phyloP scores from a whole-genome alignment of 1,284 basidiomycete species.

The Peniophora sp. region DNA sequence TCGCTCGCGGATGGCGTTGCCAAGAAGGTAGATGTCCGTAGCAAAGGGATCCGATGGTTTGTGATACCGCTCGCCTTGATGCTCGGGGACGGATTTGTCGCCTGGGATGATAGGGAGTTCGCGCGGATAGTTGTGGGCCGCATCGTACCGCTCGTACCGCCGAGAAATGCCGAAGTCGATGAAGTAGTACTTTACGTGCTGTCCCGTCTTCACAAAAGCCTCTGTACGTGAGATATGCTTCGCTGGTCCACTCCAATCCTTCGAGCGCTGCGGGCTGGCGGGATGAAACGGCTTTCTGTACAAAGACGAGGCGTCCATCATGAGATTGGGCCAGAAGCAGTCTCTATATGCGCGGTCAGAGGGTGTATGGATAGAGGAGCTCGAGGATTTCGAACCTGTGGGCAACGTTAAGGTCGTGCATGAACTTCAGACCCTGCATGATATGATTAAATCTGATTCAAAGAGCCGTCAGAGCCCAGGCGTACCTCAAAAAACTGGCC shows the following conservation, averaged over 20 bases:
- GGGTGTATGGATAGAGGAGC: background rate
- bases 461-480: background rate
- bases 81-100: conserved; percentile 12
- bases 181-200: conserved; percentile 20
- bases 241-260: conserved; percentile 12
- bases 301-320: conserved; percentile 24
- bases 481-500: conserved; percentile 26
- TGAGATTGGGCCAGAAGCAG: conserved; percentile 19
- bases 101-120: conserved; percentile 11
- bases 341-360: background rate
- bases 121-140: background rate
- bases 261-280: background rate
- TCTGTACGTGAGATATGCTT: conserved; percentile 18
- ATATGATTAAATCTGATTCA: background rate
- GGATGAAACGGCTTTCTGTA: conserved; percentile 19
- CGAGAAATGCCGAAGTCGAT: conserved; percentile 29
- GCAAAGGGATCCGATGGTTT: conserved; percentile 9
- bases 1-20: conserved; percentile 18
- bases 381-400: conserved; percentile 22
- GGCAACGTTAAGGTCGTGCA: conserved; percentile 29
- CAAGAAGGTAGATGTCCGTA: conserved; percentile 13
- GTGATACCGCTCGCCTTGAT: background rate
- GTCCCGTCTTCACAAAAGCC: background rate
- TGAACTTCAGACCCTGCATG: conserved; percentile 28
- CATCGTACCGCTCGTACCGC: conserved; percentile 3